phyloP scores from a whole-genome alignment of 371 early-diverging fungal genomes.

The Sporodiniella umbellata region DNA sequence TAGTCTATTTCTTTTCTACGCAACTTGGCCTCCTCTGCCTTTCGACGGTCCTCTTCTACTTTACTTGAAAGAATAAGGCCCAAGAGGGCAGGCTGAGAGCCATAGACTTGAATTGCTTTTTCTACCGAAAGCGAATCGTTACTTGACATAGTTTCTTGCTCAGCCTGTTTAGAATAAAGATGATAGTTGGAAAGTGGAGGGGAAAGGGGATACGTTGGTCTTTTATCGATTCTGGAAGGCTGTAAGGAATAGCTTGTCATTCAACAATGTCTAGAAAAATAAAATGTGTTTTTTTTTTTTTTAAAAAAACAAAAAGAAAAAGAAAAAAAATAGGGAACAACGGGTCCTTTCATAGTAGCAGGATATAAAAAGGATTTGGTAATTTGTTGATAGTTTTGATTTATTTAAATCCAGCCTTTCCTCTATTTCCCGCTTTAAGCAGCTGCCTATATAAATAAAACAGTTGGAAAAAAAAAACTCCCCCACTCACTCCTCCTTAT shows the following conservation, averaged over 20 bases:
- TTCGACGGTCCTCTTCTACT: conserved; percentile 53
- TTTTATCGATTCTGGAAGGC: conserved; percentile 10
- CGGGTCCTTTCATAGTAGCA: conserved; percentile 23
- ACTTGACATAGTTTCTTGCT: neutral
- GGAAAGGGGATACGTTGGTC: conserved; percentile 16
- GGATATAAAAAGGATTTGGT: neutral
- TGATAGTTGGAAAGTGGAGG: conserved; percentile 13
- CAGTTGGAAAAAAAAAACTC: neutral
- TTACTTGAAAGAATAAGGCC: conserved; percentile 50
- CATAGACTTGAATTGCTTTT: conserved; percentile 39
- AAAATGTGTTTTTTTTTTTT: too few relatives aligned
- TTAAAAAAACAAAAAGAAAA: neutral
- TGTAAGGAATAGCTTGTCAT: neutral
- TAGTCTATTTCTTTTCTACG: conserved; percentile 46
- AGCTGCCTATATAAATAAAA: neutral
- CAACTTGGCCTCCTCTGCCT: conserved; percentile 52
- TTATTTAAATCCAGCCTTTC: neutral
- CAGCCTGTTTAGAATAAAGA: neutral
- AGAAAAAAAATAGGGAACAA: conserved; percentile 22
- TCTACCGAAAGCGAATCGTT: conserved; percentile 27
- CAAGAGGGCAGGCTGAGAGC: conserved; percentile 46
- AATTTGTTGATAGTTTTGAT: neutral
- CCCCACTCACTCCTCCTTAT: too few relatives aligned
- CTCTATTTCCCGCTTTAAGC: conserved; percentile 4
- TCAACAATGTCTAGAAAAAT: neutral